Conservation (phyloP, 139 green algal species). For the Volvox reticuliferus region DNA sequence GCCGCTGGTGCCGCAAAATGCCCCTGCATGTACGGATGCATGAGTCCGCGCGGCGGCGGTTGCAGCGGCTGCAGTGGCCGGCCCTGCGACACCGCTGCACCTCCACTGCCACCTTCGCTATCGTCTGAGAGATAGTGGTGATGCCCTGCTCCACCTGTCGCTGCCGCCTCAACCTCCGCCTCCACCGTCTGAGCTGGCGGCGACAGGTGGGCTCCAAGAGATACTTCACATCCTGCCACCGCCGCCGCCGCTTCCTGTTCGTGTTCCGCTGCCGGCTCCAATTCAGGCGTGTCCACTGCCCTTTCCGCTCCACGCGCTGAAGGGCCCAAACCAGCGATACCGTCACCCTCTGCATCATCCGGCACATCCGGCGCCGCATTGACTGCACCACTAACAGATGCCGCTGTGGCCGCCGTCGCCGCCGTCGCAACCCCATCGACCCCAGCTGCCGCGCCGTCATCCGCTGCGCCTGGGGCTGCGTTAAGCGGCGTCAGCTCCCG, state of each 20-base stretch:
- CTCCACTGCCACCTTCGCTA: not conserved
- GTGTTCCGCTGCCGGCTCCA: not conserved
- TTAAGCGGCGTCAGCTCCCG: slow-evolving; percentile 34
- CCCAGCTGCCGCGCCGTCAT: not conserved
- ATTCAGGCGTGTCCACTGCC: not conserved
- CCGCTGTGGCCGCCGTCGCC: not conserved
- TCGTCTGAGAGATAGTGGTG: not conserved
- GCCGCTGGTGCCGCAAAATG: not conserved
- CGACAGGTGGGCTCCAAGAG: not conserved
- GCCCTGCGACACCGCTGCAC: not conserved
- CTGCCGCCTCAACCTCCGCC: not conserved
- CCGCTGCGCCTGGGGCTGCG: not conserved
- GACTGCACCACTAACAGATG: not conserved
- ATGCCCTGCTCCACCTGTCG: not conserved
- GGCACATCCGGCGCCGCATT: not conserved
- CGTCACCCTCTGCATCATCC: not conserved
- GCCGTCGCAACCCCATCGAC: not conserved
- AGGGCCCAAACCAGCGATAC: not conserved
- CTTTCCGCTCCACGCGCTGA: not conserved
- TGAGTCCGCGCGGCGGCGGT: not conserved
- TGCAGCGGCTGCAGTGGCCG: not conserved
- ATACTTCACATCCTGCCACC: not conserved
- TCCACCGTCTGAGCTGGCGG: not conserved
- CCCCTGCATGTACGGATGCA: not conserved
- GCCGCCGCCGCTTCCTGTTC: not conserved